Conservation (phyloP, 305 asterid genomes). For the Lippia alba region DNA sequence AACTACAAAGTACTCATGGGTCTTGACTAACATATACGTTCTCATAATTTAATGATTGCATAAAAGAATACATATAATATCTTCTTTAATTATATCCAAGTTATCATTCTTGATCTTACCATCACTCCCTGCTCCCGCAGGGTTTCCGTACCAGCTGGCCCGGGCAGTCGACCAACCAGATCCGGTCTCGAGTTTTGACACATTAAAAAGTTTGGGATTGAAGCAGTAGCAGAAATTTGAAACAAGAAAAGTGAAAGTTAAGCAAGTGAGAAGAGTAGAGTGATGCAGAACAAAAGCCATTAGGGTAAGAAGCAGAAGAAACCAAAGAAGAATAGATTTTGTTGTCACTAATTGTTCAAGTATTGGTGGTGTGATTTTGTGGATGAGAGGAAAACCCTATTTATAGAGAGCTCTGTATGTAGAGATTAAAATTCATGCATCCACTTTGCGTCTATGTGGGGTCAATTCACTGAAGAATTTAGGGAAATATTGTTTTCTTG, state of each 20-base stretch:
- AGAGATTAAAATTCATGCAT: neutral
- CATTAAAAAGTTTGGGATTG: constrained; percentile 56
- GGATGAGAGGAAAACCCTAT: constrained; percentile 28
- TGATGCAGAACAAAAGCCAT: constrained; percentile 40
- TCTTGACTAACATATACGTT: too few species aligned
- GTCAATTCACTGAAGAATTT: constrained; percentile 1
- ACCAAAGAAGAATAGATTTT: neutral
- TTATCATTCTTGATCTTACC: constrained; percentile 45
- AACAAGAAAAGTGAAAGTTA: constrained; percentile 41
- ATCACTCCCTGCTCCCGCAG: constrained; percentile 78
- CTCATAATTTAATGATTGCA: too few species aligned
- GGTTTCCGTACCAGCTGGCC: constrained; percentile 87
- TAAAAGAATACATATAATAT: too few species aligned
- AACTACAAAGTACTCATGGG: too few species aligned
- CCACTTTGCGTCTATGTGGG: constrained; percentile 19
- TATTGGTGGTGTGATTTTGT: constrained; percentile 28
- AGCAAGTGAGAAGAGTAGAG: constrained; percentile 31
- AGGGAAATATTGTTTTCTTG: neutral
- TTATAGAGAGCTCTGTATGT: constrained; percentile 35
- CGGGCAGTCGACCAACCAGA: constrained; percentile 63
- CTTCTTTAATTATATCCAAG: too few species aligned
- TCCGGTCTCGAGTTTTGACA: constrained; percentile 38
- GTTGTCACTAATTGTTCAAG: neutral
- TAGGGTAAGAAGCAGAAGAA: constrained; percentile 14
- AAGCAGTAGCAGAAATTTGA: constrained; percentile 47